Evolutionary conservation across 768 basidiomycete genomes (phyloP).

Genomic region (Phaeotremella skinneri): DNA sequence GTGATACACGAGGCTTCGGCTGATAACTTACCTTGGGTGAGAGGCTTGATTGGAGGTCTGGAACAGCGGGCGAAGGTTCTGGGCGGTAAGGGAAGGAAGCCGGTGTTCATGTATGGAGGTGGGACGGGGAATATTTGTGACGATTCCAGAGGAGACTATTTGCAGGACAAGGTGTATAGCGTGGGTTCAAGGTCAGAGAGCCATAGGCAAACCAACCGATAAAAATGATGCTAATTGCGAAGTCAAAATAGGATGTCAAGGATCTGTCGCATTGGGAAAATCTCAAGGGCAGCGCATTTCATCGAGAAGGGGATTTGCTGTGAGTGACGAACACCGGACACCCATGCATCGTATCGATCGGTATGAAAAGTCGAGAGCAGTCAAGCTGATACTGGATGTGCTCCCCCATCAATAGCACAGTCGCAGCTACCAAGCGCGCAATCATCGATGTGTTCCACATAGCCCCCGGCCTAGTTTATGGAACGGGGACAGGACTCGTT

Average conservation of each 20-base stretch:
- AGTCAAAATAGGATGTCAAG: neutral
- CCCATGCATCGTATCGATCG: neutral
- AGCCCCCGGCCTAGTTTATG: neutral
- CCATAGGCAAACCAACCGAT: too few relatives aligned
- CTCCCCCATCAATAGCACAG: neutral
- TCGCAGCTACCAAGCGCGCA: neutral
- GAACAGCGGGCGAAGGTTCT: neutral
- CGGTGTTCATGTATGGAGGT: neutral
- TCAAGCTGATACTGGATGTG: too few relatives aligned
- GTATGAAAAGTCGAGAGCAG: too few relatives aligned
- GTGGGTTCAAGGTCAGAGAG: neutral
- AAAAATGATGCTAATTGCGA: too few relatives aligned
- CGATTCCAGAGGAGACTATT: neutral
- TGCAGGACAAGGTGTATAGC: neutral
- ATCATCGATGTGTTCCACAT: constrained; percentile 1
- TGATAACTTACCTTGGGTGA: constrained; percentile 3
- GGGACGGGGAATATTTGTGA: constrained; percentile 2
- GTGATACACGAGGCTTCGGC: neutral
- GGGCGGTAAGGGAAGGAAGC: neutral
- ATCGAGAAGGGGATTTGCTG: neutral
- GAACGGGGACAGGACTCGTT: neutral
- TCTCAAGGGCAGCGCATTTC: neutral
- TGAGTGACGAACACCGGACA: too few relatives aligned
- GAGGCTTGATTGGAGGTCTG: neutral
- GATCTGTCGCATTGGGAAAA: neutral